Evolutionary conservation across 1,284 basidiomycete genomes (phyloP).

Genomic region (Sphagnurus paluster): DNA sequence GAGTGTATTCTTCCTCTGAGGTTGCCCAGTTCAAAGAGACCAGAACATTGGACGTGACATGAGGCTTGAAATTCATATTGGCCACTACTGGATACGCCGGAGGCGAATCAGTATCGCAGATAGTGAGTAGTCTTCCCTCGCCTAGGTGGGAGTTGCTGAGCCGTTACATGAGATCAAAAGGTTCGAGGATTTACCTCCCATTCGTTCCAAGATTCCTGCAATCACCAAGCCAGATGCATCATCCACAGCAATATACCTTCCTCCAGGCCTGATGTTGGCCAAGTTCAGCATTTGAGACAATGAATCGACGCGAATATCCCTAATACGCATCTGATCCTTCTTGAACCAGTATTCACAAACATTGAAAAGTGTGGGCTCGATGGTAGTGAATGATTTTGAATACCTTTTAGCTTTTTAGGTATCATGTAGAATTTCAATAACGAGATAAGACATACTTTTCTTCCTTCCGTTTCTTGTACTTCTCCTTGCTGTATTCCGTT

Average conservation of each 20-base stretch:
- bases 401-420: slow-evolving; percentile 53
- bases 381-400: slow-evolving; percentile 84
- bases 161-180: slow-evolving; percentile 5
- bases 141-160: slow-evolving; percentile 42
- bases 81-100: slow-evolving; percentile 87
- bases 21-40: slow-evolving; percentile 89
- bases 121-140: slow-evolving; percentile 78
- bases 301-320: slow-evolving; percentile 86
- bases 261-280: slow-evolving; percentile 84
- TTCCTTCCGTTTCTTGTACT: slow-evolving; percentile 93
- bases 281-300: slow-evolving; percentile 87
- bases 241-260: slow-evolving; percentile 88
- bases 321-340: slow-evolving; percentile 79
- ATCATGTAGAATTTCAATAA: slow-evolving; percentile 22
- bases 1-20: slow-evolving; percentile 77
- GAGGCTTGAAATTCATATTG: slow-evolving; percentile 83
- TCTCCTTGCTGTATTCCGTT: slow-evolving; percentile 96
- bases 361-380: slow-evolving; percentile 88
- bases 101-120: slow-evolving; percentile 91
- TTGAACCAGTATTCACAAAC: slow-evolving; percentile 89
- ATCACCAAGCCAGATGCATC: slow-evolving; percentile 92
- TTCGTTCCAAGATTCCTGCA: slow-evolving; percentile 80
- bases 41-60: slow-evolving; percentile 55
- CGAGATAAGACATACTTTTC: slow-evolving; percentile 66
- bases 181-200: slow-evolving; percentile 61